Evolutionary conservation across 371 early-diverging fungal species (phyloP).

Genomic region (Lichtheimia hyalospora): DNA sequence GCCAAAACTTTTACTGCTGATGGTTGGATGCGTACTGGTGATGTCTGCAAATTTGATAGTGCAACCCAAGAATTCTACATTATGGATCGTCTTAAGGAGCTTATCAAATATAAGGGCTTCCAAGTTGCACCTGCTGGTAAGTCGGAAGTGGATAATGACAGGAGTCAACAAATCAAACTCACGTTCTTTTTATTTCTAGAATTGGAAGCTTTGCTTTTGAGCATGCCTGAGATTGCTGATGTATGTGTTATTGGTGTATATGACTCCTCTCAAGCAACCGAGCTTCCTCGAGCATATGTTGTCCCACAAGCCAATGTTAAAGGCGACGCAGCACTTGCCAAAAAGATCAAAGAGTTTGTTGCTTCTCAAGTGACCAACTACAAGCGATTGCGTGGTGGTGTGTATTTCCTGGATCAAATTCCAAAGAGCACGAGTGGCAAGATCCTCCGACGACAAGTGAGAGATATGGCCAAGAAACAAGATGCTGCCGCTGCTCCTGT

Average conservation of each 20-base stretch:
- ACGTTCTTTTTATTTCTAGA: conserved; percentile 48
- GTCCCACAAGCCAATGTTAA: conserved; percentile 43
- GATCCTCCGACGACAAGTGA: conserved; percentile 62
- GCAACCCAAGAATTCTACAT: conserved; percentile 51
- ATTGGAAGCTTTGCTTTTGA: conserved; percentile 76
- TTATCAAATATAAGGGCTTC: conserved; percentile 79
- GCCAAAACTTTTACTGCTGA: conserved; percentile 60
- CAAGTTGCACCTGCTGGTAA: conserved; percentile 58
- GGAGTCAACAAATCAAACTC: too few relatives aligned
- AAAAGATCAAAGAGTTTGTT: conserved; percentile 62
- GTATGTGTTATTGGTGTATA: conserved; percentile 73
- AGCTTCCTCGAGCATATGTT: conserved; percentile 80
- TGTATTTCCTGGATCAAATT: conserved; percentile 64
- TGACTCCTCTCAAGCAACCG: conserved; percentile 66
- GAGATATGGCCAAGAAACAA: conserved; percentile 49
- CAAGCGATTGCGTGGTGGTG: conserved; percentile 82
- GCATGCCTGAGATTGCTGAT: conserved; percentile 72
- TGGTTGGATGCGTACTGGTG: conserved; percentile 86
- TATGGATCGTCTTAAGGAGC: conserved; percentile 74
- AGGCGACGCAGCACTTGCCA: conserved; percentile 23
- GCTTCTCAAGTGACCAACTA: conserved; percentile 62
- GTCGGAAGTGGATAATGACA: background rate
- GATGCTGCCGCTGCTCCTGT: conserved; percentile 3
- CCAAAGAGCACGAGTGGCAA: conserved; percentile 83
- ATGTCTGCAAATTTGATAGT: conserved; percentile 67